These are phyloP conservation scores for Bruguiera gymnorhiza DNA, from an alignment of 345 rosid species.

Conservation along the genomic window DNA sequence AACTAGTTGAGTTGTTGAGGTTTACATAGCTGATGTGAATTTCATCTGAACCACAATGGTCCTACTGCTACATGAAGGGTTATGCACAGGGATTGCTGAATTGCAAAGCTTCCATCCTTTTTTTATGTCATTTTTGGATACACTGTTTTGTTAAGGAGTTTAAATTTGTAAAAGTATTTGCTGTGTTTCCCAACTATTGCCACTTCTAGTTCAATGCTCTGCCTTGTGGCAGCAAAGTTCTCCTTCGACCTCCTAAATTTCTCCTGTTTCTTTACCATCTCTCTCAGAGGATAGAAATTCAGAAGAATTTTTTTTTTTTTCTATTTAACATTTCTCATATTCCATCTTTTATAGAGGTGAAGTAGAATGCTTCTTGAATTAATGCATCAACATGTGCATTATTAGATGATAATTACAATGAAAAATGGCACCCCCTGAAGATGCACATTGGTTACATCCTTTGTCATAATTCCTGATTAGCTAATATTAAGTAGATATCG, in stretches of 20 bases:
- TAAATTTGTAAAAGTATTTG: background rate
- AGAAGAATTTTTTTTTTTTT: no score
- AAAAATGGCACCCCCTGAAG: background rate
- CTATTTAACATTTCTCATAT: background rate
- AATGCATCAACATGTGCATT: background rate
- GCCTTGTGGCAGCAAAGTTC: background rate
- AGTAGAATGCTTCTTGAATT: background rate
- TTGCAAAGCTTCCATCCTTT: constrained; percentile 1
- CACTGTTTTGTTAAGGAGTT: background rate
- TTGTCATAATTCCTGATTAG: no score
- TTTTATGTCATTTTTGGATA: background rate
- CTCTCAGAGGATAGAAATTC: background rate
- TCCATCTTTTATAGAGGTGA: background rate
- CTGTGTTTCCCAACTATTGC: background rate
- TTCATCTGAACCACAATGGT: background rate
- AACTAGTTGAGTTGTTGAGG: background rate
- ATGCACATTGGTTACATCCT: no score
- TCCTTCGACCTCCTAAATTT: background rate
- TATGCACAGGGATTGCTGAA: background rate
- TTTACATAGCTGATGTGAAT: background rate
- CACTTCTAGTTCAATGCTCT: background rate
- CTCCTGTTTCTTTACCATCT: background rate
- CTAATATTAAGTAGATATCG: no score
- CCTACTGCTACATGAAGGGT: background rate
- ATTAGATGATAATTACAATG: background rate